Evolutionary conservation across 495 filamentous ascomycete genomes (phyloP), one percentile per base, ranked within the genome.

Genomic region (Daldinia bambusicola): DNA sequence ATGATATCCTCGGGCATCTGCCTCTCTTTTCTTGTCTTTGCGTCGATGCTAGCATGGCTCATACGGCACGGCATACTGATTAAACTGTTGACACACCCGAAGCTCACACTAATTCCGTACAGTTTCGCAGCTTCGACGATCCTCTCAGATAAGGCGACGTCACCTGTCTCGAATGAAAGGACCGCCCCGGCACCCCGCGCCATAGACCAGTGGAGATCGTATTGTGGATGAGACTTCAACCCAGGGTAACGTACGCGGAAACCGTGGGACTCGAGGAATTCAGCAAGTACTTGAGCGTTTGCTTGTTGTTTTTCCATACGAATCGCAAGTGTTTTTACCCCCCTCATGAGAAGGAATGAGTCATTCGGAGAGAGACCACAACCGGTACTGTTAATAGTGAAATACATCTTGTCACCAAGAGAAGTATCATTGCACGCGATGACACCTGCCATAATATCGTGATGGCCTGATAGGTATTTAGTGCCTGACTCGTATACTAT

Each of bases 61-160:
- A 99, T 99, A 66, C 92, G 93, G 74, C 95, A 99, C 10, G 95
- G 95, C 95, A 99, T 97, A 81, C 93, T 97, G 80, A 99, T 99
- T 80, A 99, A 79, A 81, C 92, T 95, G 80, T 99, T 99, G 50
- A 99, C 96, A 80, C 96, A 98, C 38, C 95, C 95, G 77, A 99
- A 99, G 71, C 92, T 95, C 59, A 99, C 95, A 67, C 91, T 93
- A 69, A 99, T 99, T 18, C 91, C 93, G 91, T 94, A 99, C 30
- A 99, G 82, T 70, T 92, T 87, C 4, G 95, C 92, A 38, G 90
- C 90, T 82, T 97, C 96, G 2, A 99, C 95, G 75, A 99, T 97
- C 8, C 93, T 88, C 84, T 98, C 94, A 43, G 90, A 94, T 52
- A 97, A 80, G 14, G 82, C 79, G 0, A 92, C 82, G 76, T 97